phyloP scores from a whole-genome alignment of 2,329 filamentous ascomycete species.

The Periglandula ipomoeae region DNA sequence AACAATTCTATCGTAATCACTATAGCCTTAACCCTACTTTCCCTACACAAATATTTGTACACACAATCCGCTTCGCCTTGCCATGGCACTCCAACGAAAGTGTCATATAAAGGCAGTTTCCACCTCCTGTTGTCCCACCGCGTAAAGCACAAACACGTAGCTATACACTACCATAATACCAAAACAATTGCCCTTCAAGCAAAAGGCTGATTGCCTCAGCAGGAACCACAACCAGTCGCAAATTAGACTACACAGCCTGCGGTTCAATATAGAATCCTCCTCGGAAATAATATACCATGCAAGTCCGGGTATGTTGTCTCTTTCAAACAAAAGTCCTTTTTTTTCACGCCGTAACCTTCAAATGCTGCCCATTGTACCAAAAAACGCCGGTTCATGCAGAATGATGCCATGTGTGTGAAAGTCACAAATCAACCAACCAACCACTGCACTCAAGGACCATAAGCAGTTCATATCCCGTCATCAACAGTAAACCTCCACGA shows the following conservation, averaged over 20 bases:
- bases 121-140: not conserved
- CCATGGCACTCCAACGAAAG: not conserved
- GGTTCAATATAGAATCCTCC: slow-evolving; percentile 14
- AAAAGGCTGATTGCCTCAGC: no score
- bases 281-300: slow-evolving; percentile 13
- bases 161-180: not conserved
- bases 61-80: not conserved
- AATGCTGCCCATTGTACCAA: slow-evolving; percentile 13
- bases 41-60: not conserved
- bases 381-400: slow-evolving; percentile 18
- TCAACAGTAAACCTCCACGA: not conserved
- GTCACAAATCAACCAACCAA: slow-evolving; percentile 5
- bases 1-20: not conserved
- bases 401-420: slow-evolving; percentile 13
- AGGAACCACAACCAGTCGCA: slow-evolving; percentile 5
- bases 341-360: slow-evolving; percentile 12
- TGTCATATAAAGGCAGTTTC: not conserved
- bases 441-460: no score
- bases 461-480: not conserved
- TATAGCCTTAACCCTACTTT: not conserved
- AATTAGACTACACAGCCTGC: no score
- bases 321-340: slow-evolving; percentile 9
- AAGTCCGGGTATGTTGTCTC: slow-evolving; percentile 19
- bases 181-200: not conserved
- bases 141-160: not conserved